Conservation (phyloP, 345 rosid species). For the Isatis tinctoria region DNA sequence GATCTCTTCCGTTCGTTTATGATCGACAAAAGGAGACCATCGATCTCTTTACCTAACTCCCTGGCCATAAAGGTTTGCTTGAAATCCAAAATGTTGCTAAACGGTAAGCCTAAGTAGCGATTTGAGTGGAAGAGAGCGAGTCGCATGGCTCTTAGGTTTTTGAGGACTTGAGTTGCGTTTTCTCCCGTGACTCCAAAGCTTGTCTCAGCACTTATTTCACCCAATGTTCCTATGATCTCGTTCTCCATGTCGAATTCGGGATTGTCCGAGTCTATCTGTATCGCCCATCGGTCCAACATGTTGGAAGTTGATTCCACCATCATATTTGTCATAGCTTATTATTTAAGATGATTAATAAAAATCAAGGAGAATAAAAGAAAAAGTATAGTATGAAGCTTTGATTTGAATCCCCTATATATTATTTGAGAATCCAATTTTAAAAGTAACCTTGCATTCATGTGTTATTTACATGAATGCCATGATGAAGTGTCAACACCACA, state of each 20-base stretch:
- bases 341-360: background rate
- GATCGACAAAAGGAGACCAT: constrained; percentile 49
- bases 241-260: constrained; percentile 63
- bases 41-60: constrained; percentile 66
- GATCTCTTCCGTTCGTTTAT: constrained; percentile 43
- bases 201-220: constrained; percentile 78
- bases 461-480: too few species aligned
- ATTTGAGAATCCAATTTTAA: too few species aligned
- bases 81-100: constrained; percentile 44
- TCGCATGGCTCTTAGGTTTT: constrained; percentile 70
- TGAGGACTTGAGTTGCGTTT: constrained; percentile 49
- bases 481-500: too few species aligned
- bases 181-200: constrained; percentile 67
- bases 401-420: too few species aligned
- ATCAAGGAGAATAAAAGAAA: constrained; percentile 2
- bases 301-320: constrained; percentile 67
- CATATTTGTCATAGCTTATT: constrained; percentile 26
- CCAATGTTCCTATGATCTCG: constrained; percentile 59
- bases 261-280: constrained; percentile 41
- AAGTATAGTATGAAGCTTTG: too few species aligned
- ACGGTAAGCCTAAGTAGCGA: constrained; percentile 86
- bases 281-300: constrained; percentile 71
- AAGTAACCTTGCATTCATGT: too few species aligned
- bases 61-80: constrained; percentile 49
- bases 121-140: constrained; percentile 64